A percentile compares a stretch with the other conserved stretches of the same genome.
Conservation (phyloP, 495 filamentous ascomycete species). For the Diplogelasinospora grovesii region DNA sequence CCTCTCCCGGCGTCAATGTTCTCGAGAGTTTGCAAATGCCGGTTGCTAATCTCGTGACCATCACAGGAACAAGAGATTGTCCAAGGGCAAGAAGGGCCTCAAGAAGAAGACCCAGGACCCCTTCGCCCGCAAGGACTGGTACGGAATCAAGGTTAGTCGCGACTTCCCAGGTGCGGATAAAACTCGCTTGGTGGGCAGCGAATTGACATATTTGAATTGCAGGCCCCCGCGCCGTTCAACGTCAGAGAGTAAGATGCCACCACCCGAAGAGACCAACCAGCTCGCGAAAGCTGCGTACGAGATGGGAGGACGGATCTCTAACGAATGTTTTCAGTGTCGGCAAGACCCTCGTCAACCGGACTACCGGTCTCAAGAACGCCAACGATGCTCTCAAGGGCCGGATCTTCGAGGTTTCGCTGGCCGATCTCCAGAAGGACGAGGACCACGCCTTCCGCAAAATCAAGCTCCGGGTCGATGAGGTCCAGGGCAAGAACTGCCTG, state of each 20-base stretch:
- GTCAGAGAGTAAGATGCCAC: slow-evolving; percentile 95
- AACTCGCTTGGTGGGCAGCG: not conserved
- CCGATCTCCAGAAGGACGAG: slow-evolving; percentile 98
- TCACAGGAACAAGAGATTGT: slow-evolving; percentile 98
- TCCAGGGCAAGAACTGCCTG: slow-evolving; percentile 99
- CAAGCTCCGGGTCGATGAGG: slow-evolving; percentile 96
- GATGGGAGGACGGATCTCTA: slow-evolving; percentile 21
- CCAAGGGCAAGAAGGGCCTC: slow-evolving; percentile 99
- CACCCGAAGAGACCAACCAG: no score
- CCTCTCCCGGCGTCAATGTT: slow-evolving; percentile 9
- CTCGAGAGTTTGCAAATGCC: slow-evolving; percentile 8
- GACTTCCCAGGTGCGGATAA: not conserved
- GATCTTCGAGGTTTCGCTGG: slow-evolving; percentile 97
- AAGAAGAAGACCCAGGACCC: slow-evolving; percentile 99
- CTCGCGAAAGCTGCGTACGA: no score
- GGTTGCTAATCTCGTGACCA: slow-evolving; percentile 36
- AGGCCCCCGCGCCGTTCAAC: slow-evolving; percentile 95
- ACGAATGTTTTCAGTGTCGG: slow-evolving; percentile 66
- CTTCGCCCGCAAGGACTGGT: slow-evolving; percentile 98
- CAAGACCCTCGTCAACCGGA: slow-evolving; percentile 98
- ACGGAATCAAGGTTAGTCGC: slow-evolving; percentile 77
- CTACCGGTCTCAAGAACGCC: slow-evolving; percentile 98
- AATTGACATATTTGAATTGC: slow-evolving; percentile 16
- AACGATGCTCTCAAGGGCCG: slow-evolving; percentile 98
- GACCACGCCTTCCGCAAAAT: slow-evolving; percentile 99